These are phyloP conservation scores for Colletotrichum agaves DNA, from an alignment of 2,329 filamentous ascomycete genomes.

Conservation along the genomic window DNA sequence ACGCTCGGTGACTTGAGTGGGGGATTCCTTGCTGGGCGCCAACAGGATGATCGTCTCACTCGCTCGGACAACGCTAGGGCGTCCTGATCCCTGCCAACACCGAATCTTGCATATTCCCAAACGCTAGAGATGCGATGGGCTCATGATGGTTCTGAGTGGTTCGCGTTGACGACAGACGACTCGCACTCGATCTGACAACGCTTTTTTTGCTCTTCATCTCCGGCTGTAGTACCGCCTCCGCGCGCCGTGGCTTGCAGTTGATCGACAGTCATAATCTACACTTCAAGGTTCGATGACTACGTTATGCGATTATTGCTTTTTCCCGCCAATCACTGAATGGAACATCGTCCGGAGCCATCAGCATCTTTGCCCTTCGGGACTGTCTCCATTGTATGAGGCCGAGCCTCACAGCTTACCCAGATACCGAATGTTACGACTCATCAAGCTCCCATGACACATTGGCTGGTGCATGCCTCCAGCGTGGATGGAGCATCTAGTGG, in stretches of 20 bases:
- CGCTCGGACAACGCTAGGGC: conserved; percentile 35
- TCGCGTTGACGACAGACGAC: neutral
- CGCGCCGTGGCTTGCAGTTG: conserved; percentile 31
- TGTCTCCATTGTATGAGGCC: conserved; percentile 5
- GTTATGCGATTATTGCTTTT: conserved; percentile 9
- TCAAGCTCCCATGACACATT: neutral
- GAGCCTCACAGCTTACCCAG: conserved; percentile 15
- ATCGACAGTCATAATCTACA: conserved; percentile 19
- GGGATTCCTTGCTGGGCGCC: conserved; percentile 33
- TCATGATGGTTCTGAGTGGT: conserved; percentile 23
- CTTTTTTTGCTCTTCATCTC: conserved; percentile 21
- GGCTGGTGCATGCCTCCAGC: conserved; percentile 15
- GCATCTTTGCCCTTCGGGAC: neutral
- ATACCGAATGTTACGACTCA: neutral
- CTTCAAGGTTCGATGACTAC: conserved; percentile 15
- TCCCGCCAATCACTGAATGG: conserved; percentile 3
- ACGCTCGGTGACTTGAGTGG: conserved; percentile 31
- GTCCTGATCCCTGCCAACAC: conserved; percentile 32
- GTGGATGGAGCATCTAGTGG: conserved; percentile 6
- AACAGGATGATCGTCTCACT: conserved; percentile 33
- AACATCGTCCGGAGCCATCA: neutral
- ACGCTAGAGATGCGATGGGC: conserved; percentile 37
- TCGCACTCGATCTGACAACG: conserved; percentile 1
- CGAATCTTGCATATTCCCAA: conserved; percentile 38
- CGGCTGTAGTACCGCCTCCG: conserved; percentile 1